These are phyloP conservation scores for Kwoniella pini DNA, from an alignment of 768 basidiomycete genomes.

Conservation along the genomic window DNA sequence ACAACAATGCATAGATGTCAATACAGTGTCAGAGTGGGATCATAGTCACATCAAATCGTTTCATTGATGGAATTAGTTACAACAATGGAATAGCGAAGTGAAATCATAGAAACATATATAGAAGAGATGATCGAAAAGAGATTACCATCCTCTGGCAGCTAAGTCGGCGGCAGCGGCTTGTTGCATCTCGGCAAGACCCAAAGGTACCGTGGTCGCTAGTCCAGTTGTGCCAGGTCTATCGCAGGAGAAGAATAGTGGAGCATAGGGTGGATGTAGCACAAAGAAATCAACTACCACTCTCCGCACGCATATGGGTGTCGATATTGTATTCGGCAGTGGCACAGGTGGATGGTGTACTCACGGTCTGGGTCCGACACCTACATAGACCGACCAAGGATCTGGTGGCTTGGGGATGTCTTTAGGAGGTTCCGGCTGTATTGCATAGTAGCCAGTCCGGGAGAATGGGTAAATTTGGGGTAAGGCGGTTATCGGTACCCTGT, in stretches of 20 bases:
- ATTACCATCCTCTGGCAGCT: constrained; percentile 8
- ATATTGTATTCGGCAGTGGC: background rate
- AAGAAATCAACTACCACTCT: constrained; percentile 3
- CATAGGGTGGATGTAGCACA: background rate
- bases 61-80: too few species aligned
- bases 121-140: background rate
- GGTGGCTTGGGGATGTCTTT: constrained; percentile 3
- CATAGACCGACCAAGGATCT: constrained; percentile 4
- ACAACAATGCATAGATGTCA: background rate
- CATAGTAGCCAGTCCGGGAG: constrained; percentile 45
- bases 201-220: background rate
- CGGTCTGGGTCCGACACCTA: constrained; percentile 1
- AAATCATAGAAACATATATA: background rate
- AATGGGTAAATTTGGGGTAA: constrained; percentile 45
- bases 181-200: constrained; percentile 10
- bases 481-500: constrained; percentile 38
- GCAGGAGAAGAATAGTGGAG: too few species aligned
- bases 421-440: constrained; percentile 21
- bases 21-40: too few species aligned
- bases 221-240: background rate
- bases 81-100: background rate
- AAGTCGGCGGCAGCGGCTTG: constrained; percentile 7
- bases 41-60: too few species aligned
- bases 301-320: too few species aligned
- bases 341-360: constrained; percentile 1